A percentile compares a stretch with the other conserved stretches of the same genome.
These are phyloP conservation scores for Aspergillus sp. DNA, from an alignment of 2,329 filamentous ascomycete genomes.

Conservation along the genomic window DNA sequence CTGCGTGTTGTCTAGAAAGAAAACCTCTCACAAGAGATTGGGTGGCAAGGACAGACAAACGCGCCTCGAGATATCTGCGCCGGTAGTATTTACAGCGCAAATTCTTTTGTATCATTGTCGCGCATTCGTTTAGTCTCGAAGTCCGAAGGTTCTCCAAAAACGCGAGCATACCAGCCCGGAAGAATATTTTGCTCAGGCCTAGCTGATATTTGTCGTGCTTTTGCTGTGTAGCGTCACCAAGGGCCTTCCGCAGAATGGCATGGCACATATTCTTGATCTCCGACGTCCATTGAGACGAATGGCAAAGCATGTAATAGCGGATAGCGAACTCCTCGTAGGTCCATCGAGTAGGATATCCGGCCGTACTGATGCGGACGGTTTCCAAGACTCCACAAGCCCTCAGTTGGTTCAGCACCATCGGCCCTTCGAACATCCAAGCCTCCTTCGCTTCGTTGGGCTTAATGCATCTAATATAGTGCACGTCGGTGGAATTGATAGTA, in stretches of 20 bases:
- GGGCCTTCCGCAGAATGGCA: slow-evolving; percentile 82
- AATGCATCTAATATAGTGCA: slow-evolving; percentile 98
- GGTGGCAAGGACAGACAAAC: slow-evolving; percentile 74
- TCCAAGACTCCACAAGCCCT: slow-evolving; percentile 98
- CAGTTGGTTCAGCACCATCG: slow-evolving; percentile 96
- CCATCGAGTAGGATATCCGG: slow-evolving; percentile 96
- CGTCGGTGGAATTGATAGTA: slow-evolving; percentile 96
- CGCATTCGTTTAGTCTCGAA: slow-evolving; percentile 84
- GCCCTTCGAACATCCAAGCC: slow-evolving; percentile 96
- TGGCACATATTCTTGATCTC: slow-evolving; percentile 95
- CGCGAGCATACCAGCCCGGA: slow-evolving; percentile 97
- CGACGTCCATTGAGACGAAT: slow-evolving; percentile 83
- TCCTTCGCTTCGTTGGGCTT: slow-evolving; percentile 98
- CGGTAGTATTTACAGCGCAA: slow-evolving; percentile 93
- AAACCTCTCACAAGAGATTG: slow-evolving; percentile 78
- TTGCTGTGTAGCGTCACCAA: slow-evolving; percentile 73
- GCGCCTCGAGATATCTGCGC: slow-evolving; percentile 82
- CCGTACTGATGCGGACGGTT: slow-evolving; percentile 95
- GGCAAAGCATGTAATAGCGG: slow-evolving; percentile 97
- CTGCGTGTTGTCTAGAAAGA: slow-evolving; percentile 72
- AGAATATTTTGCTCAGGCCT: slow-evolving; percentile 98
- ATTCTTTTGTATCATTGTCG: slow-evolving; percentile 99
- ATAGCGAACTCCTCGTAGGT: slow-evolving; percentile 98
- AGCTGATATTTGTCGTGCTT: slow-evolving; percentile 94
- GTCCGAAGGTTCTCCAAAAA: slow-evolving; percentile 95